Conservation (phyloP, 1,139 yeast genomes). For the Yamadazyma taylorii region DNA sequence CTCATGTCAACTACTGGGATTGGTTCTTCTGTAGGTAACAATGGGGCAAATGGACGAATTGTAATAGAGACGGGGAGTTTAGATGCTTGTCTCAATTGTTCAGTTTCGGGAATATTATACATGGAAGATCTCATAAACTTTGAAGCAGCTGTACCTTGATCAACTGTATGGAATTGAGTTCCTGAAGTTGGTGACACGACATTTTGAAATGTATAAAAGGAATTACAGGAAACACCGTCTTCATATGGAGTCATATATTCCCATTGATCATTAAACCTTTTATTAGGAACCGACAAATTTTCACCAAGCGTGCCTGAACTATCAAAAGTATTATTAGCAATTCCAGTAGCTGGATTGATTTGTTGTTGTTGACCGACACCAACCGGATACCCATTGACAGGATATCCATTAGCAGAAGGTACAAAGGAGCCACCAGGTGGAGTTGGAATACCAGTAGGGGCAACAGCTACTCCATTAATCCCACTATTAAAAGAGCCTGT, state of each 20-base stretch:
- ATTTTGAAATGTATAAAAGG: conserved; percentile 70
- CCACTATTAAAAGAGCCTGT: background rate
- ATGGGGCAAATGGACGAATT: conserved; percentile 80
- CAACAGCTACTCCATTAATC: background rate
- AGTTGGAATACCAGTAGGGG: background rate
- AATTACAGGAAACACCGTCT: conserved; percentile 24
- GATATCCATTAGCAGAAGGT: background rate
- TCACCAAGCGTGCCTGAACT: conserved; percentile 1
- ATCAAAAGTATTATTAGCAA: background rate
- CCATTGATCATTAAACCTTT: conserved; percentile 55
- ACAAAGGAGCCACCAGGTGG: background rate
- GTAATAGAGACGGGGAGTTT: conserved; percentile 81
- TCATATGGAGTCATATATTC: conserved; percentile 36
- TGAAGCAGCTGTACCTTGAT: conserved; percentile 85
- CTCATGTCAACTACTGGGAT: conserved; percentile 72
- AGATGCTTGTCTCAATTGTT: conserved; percentile 66
- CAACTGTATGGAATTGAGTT: conserved; percentile 65
- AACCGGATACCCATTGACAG: too few species aligned
- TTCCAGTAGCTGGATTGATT: background rate
- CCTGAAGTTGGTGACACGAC: conserved; percentile 83
- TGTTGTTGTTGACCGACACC: too few species aligned
- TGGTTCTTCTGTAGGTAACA: conserved; percentile 46
- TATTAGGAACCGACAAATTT: conserved; percentile 51
- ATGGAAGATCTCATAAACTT: conserved; percentile 75
- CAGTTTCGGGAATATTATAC: conserved; percentile 82